Conservation (phyloP, 345 rosid species). For the Odontarrhena argentea region DNA sequence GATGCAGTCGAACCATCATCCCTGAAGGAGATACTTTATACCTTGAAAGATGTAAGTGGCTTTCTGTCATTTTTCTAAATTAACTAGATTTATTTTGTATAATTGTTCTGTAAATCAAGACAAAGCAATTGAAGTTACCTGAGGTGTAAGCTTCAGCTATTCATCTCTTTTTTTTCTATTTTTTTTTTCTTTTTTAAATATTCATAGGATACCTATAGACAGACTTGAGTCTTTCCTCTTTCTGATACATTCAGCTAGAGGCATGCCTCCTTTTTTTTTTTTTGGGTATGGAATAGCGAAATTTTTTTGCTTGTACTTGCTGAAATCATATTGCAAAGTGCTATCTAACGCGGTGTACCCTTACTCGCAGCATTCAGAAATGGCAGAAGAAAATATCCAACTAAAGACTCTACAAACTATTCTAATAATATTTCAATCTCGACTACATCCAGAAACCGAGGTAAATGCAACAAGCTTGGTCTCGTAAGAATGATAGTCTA, state of each 20-base stretch:
- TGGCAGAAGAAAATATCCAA: slow-evolving; percentile 90
- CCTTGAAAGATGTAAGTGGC: slow-evolving; percentile 78
- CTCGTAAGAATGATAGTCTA: slow-evolving; percentile 19
- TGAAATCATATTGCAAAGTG: slow-evolving; percentile 17
- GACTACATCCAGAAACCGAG: slow-evolving; percentile 87
- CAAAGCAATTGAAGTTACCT: background rate
- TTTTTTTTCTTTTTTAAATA: no score
- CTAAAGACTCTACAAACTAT: slow-evolving; percentile 93
- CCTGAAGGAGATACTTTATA: slow-evolving; percentile 73
- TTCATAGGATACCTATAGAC: slow-evolving; percentile 2
- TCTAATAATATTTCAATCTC: slow-evolving; percentile 89
- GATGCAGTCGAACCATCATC: slow-evolving; percentile 91
- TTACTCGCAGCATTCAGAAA: slow-evolving; percentile 85
- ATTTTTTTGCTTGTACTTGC: slow-evolving; percentile 10
- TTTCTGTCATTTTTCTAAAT: background rate
- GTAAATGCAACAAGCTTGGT: slow-evolving; percentile 44
- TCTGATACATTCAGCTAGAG: slow-evolving; percentile 9
- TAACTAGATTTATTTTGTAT: background rate
- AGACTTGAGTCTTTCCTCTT: background rate
- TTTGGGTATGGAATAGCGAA: background rate
- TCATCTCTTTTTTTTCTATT: background rate
- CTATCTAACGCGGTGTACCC: slow-evolving; percentile 34
- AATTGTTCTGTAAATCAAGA: background rate
- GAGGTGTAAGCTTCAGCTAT: slow-evolving; percentile 5
- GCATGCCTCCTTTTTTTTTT: background rate